Base-by-base conservation (phyloP, 768 basidiomycete species). In the Mycena olivaceomarginata region DNA sequence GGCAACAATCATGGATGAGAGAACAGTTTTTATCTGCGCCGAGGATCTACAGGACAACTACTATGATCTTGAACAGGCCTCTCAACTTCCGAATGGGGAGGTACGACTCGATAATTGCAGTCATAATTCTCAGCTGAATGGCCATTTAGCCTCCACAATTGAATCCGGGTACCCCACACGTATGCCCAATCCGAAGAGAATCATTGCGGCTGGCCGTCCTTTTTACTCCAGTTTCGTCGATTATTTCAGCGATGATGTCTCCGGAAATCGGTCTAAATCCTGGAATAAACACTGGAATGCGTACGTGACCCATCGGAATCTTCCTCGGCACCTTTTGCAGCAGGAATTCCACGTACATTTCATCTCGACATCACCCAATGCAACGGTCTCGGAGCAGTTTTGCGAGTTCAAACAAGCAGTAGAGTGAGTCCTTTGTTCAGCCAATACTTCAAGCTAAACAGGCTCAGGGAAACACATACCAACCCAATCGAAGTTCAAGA, bases 221-320 rank as follows among this genome's bases (percentile, higher is more conserved):
- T 37, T 60, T 7, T 60, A 60, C 22, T 37, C 31, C 25, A 60
- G 31, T 13, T 39, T 60, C 5, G 59, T 60, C 0, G 59, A 31
- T 31, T 31, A 31, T 31, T 31, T 31, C 31, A 31, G 31, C 31
- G 31, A 31, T 3, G 31, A 31, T 16, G 59, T 60, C 1, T 60
- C 59, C 25, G 59, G 59, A 3, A 60, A 60, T 18, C 25, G 59
- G 8, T 60, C 59, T 7, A 60, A 60, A 16, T 60, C 59, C 31
- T 60, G 59, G 59, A 60, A 60, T 16, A 60, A 57, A 25, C 59
- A 57, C 25, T 57, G 56, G 56, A 57, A 57, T 25, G 56, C 56
- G n/a, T 57, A 57, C n/a, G 8, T 25, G 56, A 57, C 56, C n/a
- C 56, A 57, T 25, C 20, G 56, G 25, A 57, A 57, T 25, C 56